Percentiles rank a stretch among this genome's conserved stretches.
These are phyloP conservation scores for Podila horticola DNA, from an alignment of 192 early-diverging fungal species.

Conservation along the genomic window DNA sequence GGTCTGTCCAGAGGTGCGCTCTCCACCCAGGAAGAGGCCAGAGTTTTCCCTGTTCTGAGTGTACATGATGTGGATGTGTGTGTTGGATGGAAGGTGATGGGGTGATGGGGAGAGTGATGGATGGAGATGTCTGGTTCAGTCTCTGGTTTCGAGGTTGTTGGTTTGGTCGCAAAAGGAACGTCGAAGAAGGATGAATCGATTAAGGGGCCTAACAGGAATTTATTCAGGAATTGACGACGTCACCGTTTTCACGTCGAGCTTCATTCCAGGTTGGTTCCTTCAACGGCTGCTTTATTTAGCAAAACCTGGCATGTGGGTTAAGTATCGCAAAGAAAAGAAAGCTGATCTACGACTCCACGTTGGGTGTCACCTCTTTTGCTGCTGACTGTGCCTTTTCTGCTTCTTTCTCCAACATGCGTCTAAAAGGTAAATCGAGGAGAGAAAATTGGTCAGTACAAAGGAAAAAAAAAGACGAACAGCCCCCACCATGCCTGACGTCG, in stretches of 20 bases:
- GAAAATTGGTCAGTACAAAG: not conserved
- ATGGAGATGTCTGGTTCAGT: not conserved
- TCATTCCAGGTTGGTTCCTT: not conserved
- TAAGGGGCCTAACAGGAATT: not conserved
- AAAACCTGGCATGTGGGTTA: not conserved
- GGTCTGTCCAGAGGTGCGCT: conserved; percentile 90
- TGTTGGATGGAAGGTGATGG: not conserved
- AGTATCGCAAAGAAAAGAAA: not conserved
- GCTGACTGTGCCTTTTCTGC: conserved; percentile 31
- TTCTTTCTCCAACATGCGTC: conserved; percentile 42
- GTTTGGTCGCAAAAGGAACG: too few species aligned
- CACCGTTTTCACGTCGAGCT: not conserved
- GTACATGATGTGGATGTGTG: conserved; percentile 53
- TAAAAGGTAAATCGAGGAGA: not conserved
- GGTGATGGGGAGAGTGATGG: conserved; percentile 2
- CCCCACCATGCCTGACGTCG: not conserved
- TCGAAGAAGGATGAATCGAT: too few species aligned
- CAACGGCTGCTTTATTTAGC: too few species aligned
- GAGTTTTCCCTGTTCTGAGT: conserved; percentile 48
- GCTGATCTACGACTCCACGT: not conserved
- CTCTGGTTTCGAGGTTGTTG: not conserved
- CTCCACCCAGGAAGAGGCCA: conserved; percentile 86
- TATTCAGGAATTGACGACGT: not conserved
- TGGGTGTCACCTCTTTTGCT: not conserved
- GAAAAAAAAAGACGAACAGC: not conserved